Percentiles rank a stretch among this genome's conserved stretches.
phyloP scores from a whole-genome alignment of 345 rosid species.

The Geranium brycei region DNA sequence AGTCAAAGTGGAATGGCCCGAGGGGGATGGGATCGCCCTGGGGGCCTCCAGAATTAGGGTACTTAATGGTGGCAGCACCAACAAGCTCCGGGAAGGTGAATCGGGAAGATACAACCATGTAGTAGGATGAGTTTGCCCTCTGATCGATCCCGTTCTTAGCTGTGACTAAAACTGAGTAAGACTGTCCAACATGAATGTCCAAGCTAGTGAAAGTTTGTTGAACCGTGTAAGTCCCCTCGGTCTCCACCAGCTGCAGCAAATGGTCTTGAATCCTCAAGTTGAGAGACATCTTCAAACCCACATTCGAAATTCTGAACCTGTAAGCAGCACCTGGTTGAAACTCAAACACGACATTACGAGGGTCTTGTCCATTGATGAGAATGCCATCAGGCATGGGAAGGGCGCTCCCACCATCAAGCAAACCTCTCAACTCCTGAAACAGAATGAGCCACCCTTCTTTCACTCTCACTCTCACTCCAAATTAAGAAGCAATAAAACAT shows the following conservation, averaged over 20 bases:
- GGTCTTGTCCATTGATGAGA: neutral
- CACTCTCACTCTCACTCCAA: no score
- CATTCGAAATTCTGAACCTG: constrained; percentile 29
- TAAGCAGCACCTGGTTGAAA: constrained; percentile 11
- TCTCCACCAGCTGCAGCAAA: constrained; percentile 41
- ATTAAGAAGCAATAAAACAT: neutral
- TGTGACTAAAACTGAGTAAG: constrained; percentile 53
- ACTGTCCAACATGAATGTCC: constrained; percentile 52
- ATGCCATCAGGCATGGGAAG: neutral
- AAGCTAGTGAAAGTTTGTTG: constrained; percentile 30
- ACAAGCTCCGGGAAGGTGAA: constrained; percentile 2
- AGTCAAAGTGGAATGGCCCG: neutral
- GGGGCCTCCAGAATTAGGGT: constrained; percentile 13
- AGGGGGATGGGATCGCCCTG: neutral
- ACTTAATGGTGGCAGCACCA: constrained; percentile 23
- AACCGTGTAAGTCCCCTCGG: constrained; percentile 50
- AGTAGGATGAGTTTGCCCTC: constrained; percentile 16
- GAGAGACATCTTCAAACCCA: constrained; percentile 18
- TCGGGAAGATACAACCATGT: constrained; percentile 28
- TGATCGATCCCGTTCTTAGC: constrained; percentile 18
- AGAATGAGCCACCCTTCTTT: no score
- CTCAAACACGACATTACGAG: neutral
- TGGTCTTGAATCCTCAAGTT: constrained; percentile 30
- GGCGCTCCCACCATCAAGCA: neutral
- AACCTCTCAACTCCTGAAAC: neutral